Evolutionary conservation across 306 rosid genomes (phyloP), one percentile per base, ranked within the genome.

Genomic region (Comarum palustre): DNA sequence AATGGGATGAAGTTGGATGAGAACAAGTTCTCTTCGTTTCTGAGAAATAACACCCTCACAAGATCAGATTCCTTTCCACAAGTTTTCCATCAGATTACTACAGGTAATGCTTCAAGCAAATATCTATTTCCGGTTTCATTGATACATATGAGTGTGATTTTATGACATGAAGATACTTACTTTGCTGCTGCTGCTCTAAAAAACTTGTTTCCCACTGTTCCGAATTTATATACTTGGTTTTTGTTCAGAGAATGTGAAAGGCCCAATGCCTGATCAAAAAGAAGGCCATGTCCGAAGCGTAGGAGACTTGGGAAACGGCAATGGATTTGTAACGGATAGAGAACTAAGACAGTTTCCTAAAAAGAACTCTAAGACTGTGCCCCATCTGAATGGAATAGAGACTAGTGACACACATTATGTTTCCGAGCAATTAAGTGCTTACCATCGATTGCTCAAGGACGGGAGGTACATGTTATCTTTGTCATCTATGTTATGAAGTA

Each of bases 361-460:
- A 75, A 78, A 71, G 58, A 63, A 17, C 66, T 43, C 69, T 65
- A 71, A 74, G 50, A 73, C n/a, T 82, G 58, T 73, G 7, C 83
- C 88, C 48, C 79, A 78, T 47, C 71, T 79, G 66, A 77, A 66
- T 75, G 85, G 83, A 68, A 67, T 51, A 61, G 87, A 80, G 45
- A 78, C 72, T 63, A 82, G 72, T 71, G 77, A 81, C 29, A 75
- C 75, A 83, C 75, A 65, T 78, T 82, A 63, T 57, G 76, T 75
- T 77, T 79, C 88, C 48, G 84, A 87, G 71, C 84, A 82, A 76
- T 76, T 85, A 61, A 77, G 77, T 64, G 81, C 76, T 63, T 94
- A 94, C 80, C 86, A 85, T 84, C 80, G 77, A 72, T 82, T 84
- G 75, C 83, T 94, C 71, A 91, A 75, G 79, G 82, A 52, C 74